Evolutionary conservation across 495 filamentous ascomycete species (phyloP).

Genomic region (Tuber melanosporum): DNA sequence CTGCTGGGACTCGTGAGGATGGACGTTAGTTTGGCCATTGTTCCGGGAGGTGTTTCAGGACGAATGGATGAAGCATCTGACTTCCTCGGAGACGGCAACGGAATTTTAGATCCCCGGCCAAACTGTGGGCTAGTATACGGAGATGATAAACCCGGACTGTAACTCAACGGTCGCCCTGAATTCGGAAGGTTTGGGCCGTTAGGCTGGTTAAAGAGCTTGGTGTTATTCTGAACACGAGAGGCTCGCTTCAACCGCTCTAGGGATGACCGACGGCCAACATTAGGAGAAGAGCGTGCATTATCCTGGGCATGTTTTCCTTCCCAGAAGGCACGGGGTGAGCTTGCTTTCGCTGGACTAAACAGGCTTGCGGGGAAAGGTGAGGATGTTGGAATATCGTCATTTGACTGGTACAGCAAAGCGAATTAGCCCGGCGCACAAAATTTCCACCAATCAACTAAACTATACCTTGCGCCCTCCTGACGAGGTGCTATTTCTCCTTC

Average conservation of each 20-base stretch:
- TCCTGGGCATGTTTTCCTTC: slow-evolving; percentile 31
- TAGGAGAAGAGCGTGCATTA: slow-evolving; percentile 49
- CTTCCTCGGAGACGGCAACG: slow-evolving; percentile 26
- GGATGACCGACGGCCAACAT: slow-evolving; percentile 70
- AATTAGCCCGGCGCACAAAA: not conserved
- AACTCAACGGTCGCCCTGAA: slow-evolving; percentile 66
- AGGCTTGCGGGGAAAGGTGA: slow-evolving; percentile 32
- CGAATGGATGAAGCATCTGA: slow-evolving; percentile 16
- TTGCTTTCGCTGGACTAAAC: slow-evolving; percentile 22
- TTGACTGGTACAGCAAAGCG: slow-evolving; percentile 19
- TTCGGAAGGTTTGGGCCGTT: slow-evolving; percentile 70
- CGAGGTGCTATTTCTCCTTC: slow-evolving; percentile 67
- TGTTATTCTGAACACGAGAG: slow-evolving; percentile 93
- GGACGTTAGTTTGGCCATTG: slow-evolving; percentile 50
- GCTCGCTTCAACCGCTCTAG: slow-evolving; percentile 89
- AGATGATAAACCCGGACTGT: slow-evolving; percentile 21
- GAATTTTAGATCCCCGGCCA: slow-evolving; percentile 49
- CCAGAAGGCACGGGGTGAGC: slow-evolving; percentile 38
- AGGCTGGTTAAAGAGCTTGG: slow-evolving; percentile 87
- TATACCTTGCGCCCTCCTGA: slow-evolving; percentile 40
- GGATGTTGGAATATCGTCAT: slow-evolving; percentile 36
- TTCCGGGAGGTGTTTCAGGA: slow-evolving; percentile 43
- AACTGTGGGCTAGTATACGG: slow-evolving; percentile 47
- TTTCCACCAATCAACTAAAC: not conserved
- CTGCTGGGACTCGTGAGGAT: slow-evolving; percentile 61